Evolutionary conservation across 2,329 filamentous ascomycete genomes (phyloP).

Genomic region (Phoma sp.): DNA sequence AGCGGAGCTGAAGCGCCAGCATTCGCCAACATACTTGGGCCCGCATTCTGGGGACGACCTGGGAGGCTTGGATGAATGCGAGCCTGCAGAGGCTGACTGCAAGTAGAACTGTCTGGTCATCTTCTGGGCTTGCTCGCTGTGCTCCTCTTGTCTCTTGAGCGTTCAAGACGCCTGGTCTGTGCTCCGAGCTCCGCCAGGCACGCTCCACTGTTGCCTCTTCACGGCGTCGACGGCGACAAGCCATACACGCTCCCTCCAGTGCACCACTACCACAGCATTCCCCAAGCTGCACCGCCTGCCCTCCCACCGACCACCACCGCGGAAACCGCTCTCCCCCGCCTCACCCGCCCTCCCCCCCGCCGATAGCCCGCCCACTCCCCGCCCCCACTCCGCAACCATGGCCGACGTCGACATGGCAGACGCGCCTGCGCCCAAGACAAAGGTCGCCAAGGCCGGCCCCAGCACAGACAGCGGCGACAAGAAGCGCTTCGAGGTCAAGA

Average conservation of each 20-base stretch:
- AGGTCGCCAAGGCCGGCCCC: conserved; percentile 59
- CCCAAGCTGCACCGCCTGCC: conserved; percentile 2
- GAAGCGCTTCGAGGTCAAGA: conserved; percentile 99
- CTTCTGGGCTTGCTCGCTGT: background rate
- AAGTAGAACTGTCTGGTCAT: background rate
- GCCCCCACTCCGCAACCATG: conserved; percentile 63
- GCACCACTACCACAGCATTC: conserved; percentile 12
- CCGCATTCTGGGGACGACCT: too few species aligned
- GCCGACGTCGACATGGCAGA: conserved; percentile 98
- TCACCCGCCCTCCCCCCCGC: background rate
- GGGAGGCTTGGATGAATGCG: too few species aligned
- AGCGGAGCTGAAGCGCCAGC: too few species aligned
- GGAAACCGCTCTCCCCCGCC: background rate
- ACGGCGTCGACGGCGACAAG: conserved; percentile 2
- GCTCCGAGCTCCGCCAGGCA: conserved; percentile 11
- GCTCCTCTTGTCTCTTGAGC: background rate
- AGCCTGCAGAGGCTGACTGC: background rate
- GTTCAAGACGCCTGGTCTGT: conserved; percentile 8
- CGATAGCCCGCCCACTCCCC: conserved; percentile 13
- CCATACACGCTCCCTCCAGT: background rate
- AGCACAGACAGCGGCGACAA: conserved; percentile 69
- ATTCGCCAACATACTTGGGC: too few species aligned
- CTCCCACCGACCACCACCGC: background rate
- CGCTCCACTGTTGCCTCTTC: conserved; percentile 16
- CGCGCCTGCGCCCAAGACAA: conserved; percentile 66